A percentile compares a stretch with the other conserved stretches of the same genome.
Evolutionary conservation across 2,329 filamentous ascomycete genomes (phyloP).

Genomic region (Trichoderma sp.): DNA sequence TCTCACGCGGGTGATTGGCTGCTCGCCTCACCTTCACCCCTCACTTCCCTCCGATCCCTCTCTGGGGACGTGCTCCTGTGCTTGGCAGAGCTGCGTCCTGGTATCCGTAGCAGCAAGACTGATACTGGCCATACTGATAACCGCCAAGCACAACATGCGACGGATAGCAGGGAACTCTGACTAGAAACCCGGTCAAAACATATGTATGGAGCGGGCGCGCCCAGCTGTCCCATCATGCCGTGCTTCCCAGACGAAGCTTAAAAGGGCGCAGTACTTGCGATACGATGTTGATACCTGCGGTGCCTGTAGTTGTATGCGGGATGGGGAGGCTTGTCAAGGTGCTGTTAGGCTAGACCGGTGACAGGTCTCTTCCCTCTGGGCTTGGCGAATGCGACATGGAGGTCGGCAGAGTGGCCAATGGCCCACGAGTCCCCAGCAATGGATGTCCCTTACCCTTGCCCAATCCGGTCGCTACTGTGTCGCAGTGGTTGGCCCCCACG

Average conservation of each 20-base stretch:
- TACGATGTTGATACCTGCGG: too few relatives aligned
- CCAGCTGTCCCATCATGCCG: slow-evolving; percentile 4
- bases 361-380: slow-evolving; percentile 1
- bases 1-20: slow-evolving; percentile 23
- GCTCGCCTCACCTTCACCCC: not conserved
- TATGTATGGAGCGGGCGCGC: slow-evolving; percentile 12
- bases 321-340: slow-evolving; percentile 10
- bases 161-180: not conserved
- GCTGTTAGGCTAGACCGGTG: slow-evolving; percentile 20
- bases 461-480: slow-evolving; percentile 19
- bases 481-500: slow-evolving; percentile 24
- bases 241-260: slow-evolving; percentile 19
- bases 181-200: not conserved
- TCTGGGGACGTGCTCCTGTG: not conserved
- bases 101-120: not conserved
- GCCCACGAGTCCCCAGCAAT: not conserved
- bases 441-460: slow-evolving; percentile 12
- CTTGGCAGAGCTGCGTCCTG: slow-evolving; percentile 1
- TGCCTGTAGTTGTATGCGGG: not conserved
- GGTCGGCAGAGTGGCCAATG: not conserved
- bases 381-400: slow-evolving; percentile 16
- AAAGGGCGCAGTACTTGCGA: slow-evolving; percentile 13
- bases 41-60: not conserved
- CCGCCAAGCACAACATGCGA: not conserved
- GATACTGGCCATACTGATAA: not conserved